Base-by-base conservation (phyloP, 805 yeast genomes). In the Cyberlindnera xishuangbannaensis region DNA sequence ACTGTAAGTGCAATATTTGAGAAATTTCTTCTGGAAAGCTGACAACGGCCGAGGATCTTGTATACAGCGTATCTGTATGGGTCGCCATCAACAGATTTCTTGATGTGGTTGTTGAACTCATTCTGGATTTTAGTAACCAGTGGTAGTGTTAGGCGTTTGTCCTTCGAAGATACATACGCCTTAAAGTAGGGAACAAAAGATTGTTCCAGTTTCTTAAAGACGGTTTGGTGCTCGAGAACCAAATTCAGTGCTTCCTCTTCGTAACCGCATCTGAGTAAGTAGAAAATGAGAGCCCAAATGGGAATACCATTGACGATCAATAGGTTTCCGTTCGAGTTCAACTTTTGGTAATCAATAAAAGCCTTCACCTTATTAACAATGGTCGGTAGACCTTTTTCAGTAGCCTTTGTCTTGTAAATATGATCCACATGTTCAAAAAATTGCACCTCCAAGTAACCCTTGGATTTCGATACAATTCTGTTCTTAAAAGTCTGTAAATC, bases 271-370 rank as follows among this genome's bases (percentile, higher is more conserved):
- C 98, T 76, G 32, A 92, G 56, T 41, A 90, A 64, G 57, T 84
- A 90, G 54, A 82, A 92, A 9, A 92, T 61, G 24, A 86, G 61
- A 0, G 96, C 95, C 98, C 98, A 90, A n/a, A 92, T 73, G 8
- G 97, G 97, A 2, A 73, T 65, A 13, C 87, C 87, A 58, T 90
- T 88, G 16, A 86, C 78, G 34, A 80, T 62, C 25, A 80, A 69
- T 30, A 83, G 48, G 40, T 72, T 71, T n/a, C 66, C 63, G 33
- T 62, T 61, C 40, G 56, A 59, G 52, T 58, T 73, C 48, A 56
- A 61, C 36, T 65, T 49, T 51, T 68, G 60, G 51, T 59, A 48
- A 39, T 76, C 68, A 50, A 74, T 56, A 50, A 83, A 71, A 32
- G 81, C 75, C 39, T 72, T 71, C 20, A 88, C 73, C 50, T 83